phyloP scores from a whole-genome alignment of 108 stramenopile species.

The Schizochytrium sp. region DNA sequence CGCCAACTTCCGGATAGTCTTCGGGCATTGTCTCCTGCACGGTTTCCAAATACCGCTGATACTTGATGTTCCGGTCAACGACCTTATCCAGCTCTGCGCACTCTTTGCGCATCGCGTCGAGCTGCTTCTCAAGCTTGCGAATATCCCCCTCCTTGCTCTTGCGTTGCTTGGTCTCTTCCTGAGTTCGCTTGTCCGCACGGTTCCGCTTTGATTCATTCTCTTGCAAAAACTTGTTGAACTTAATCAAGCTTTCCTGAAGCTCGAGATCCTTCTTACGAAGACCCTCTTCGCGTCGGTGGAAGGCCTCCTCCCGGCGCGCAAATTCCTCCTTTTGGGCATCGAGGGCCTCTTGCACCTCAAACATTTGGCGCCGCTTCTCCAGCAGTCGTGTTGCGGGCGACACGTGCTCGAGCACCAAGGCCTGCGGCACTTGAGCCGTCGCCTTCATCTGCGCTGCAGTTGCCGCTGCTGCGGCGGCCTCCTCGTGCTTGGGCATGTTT shows the following conservation, averaged over 20 bases:
- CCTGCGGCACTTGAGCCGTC: background rate
- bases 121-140: conserved; percentile 17
- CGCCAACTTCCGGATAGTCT: conserved; percentile 48
- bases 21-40: conserved; percentile 43
- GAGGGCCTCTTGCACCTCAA: conserved; percentile 57
- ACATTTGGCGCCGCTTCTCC: conserved; percentile 58
- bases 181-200: conserved; percentile 43
- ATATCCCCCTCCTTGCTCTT: conserved; percentile 29
- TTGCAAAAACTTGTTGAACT: conserved; percentile 57
- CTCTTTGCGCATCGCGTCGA: background rate
- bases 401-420: conserved; percentile 39
- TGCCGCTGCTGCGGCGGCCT: background rate
- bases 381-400: conserved; percentile 52
- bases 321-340: conserved; percentile 59
- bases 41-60: conserved; percentile 24
- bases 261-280: conserved; percentile 53
- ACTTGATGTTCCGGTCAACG: conserved; percentile 12
- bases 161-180: conserved; percentile 46
- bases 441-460: background rate
- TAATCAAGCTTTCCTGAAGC: conserved; percentile 53
- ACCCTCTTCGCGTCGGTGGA: conserved; percentile 50
- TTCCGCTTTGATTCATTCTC: conserved; percentile 56
- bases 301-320: conserved; percentile 42
- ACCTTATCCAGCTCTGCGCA: background rate
- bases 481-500: background rate